These are phyloP conservation scores for Trypanosoma brucei DNA, from an alignment of 208 protist species.

Conservation along the genomic window DNA sequence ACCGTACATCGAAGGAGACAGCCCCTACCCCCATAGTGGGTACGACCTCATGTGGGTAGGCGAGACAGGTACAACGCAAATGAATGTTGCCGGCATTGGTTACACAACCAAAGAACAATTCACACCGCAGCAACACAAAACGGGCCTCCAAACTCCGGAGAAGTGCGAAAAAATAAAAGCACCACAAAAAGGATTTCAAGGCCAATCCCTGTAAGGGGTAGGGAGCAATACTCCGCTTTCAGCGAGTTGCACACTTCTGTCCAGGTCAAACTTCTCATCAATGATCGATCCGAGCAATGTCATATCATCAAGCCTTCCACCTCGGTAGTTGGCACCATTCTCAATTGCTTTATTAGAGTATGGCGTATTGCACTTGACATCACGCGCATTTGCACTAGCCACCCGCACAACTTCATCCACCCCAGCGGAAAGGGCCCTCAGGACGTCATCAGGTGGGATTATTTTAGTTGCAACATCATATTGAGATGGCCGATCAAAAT, in stretches of 20 bases:
- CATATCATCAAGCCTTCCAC: conserved; percentile 80
- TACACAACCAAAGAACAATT: too few relatives aligned
- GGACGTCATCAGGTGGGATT: conserved; percentile 30
- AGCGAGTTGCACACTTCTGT: conserved; percentile 37
- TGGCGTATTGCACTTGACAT: conserved; percentile 49
- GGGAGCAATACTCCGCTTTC: conserved; percentile 39
- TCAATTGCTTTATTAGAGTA: conserved; percentile 66
- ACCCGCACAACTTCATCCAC: conserved; percentile 31
- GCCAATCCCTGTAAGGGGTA: conserved; percentile 62
- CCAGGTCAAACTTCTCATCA: conserved; percentile 38
- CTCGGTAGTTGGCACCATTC: conserved; percentile 54
- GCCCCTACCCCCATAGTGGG: too few relatives aligned
- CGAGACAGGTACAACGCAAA: too few relatives aligned
- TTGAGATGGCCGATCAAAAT: neutral
- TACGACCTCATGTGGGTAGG: too few relatives aligned
- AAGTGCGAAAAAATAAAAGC: too few relatives aligned
- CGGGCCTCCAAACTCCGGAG: too few relatives aligned
- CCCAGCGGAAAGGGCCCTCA: conserved; percentile 34
- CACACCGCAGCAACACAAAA: too few relatives aligned
- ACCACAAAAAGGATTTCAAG: conserved; percentile 13
- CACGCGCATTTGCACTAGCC: conserved; percentile 31
- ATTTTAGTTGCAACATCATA: neutral
- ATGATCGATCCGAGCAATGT: conserved; percentile 57
- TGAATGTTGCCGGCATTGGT: too few relatives aligned
- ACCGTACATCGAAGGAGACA: too few relatives aligned